Evolutionary conservation across 768 basidiomycete genomes (phyloP).

Genomic region (Suillus bovinus): DNA sequence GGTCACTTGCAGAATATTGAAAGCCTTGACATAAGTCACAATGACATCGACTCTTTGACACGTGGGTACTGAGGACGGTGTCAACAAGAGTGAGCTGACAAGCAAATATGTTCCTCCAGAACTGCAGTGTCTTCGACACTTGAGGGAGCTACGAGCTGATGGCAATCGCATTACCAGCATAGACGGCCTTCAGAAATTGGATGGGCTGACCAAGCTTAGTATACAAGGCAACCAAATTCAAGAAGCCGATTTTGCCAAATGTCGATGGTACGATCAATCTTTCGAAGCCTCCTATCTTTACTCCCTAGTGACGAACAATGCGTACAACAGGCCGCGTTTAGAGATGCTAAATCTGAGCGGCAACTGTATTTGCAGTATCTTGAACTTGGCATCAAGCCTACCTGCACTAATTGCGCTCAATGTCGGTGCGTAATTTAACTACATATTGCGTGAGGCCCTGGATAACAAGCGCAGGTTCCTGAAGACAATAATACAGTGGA

Average conservation of each 20-base stretch:
- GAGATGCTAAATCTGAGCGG: conserved; percentile 83
- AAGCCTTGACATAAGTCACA: conserved; percentile 86
- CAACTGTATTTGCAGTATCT: conserved; percentile 63
- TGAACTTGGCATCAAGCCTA: conserved; percentile 56
- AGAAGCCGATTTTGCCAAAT: conserved; percentile 57
- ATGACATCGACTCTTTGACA: conserved; percentile 83
- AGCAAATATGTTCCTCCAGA: conserved; percentile 48
- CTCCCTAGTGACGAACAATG: conserved; percentile 15
- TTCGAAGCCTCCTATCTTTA: conserved; percentile 12
- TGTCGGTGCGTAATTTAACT: conserved; percentile 62
- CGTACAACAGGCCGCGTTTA: conserved; percentile 50
- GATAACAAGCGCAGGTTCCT: conserved; percentile 18
- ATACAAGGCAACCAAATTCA: conserved; percentile 72
- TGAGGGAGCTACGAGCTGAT: conserved; percentile 90
- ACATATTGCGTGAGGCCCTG: conserved; percentile 13
- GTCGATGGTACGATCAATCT: conserved; percentile 57
- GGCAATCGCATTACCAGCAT: conserved; percentile 74
- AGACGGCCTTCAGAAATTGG: conserved; percentile 77
- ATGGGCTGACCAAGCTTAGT: conserved; percentile 82
- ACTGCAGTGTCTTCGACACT: conserved; percentile 76
- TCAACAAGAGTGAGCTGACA: background rate
- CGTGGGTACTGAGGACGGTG: conserved; percentile 53
- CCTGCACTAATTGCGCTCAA: conserved; percentile 72
- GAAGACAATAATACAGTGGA: conserved; percentile 74
- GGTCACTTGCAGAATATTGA: conserved; percentile 84